A percentile compares a stretch with the other conserved stretches of the same genome.
phyloP scores from a whole-genome alignment of 345 rosid species.

The Sonneratia alba region DNA sequence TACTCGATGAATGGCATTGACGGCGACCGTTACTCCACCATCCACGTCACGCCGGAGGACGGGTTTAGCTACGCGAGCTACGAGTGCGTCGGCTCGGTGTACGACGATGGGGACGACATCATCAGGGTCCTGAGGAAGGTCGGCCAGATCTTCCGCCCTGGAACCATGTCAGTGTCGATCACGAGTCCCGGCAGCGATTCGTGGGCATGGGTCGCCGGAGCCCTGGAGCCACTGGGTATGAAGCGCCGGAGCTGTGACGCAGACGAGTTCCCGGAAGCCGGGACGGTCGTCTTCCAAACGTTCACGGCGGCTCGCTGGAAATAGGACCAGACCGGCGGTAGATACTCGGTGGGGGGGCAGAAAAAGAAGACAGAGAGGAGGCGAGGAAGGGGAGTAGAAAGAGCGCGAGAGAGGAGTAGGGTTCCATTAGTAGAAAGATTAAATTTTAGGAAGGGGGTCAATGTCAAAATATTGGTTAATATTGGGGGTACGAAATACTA shows the following conservation, averaged over 20 bases:
- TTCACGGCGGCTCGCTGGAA: constrained; percentile 59
- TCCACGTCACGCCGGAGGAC: constrained; percentile 95
- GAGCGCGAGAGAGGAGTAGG: constrained; percentile 1
- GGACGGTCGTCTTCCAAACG: constrained; percentile 64
- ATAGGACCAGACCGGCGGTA: constrained; percentile 16
- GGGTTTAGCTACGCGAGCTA: constrained; percentile 94
- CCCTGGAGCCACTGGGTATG: constrained; percentile 39
- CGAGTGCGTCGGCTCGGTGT: constrained; percentile 63
- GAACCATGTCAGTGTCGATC: constrained; percentile 51
- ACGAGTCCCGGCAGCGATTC: constrained; percentile 46
- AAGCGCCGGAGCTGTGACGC: constrained; percentile 58
- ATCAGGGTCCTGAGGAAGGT: constrained; percentile 46
- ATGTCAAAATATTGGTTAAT: constrained; percentile 22
- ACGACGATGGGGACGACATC: constrained; percentile 45
- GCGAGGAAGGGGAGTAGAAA: constrained; percentile 31
- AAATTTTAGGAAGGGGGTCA: neutral
- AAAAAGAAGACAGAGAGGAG: constrained; percentile 12
- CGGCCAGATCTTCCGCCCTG: constrained; percentile 71
- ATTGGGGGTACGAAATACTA: constrained; percentile 23
- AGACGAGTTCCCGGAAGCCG: constrained; percentile 70
- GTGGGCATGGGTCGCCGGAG: constrained; percentile 44
- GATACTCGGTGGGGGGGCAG: neutral
- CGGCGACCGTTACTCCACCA: constrained; percentile 85
- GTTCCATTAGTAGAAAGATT: neutral
- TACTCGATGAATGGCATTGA: constrained; percentile 97